These are phyloP conservation scores for Flaveria bidentis DNA, from an alignment of 129 eudicot genomes.

Conservation along the genomic window DNA sequence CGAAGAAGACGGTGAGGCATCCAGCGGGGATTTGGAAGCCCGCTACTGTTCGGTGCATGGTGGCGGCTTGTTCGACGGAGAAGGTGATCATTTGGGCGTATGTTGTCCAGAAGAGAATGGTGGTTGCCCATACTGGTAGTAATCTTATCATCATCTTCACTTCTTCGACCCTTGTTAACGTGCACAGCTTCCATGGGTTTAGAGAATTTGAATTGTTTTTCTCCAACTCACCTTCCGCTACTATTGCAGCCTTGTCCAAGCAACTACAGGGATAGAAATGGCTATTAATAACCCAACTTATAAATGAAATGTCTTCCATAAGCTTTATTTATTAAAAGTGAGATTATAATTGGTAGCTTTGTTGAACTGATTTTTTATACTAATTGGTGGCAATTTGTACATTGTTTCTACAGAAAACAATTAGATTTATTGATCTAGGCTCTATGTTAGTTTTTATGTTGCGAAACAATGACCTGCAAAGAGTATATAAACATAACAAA, in stretches of 20 bases:
- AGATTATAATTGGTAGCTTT: too few relatives aligned
- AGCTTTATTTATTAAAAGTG: too few relatives aligned
- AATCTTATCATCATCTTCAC: slow-evolving; percentile 86
- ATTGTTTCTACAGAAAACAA: too few relatives aligned
- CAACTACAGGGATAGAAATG: slow-evolving; percentile 34
- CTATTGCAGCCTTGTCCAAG: slow-evolving; percentile 97
- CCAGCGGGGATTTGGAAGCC: slow-evolving; percentile 91
- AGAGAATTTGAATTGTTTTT: slow-evolving; percentile 21
- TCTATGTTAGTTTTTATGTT: too few relatives aligned
- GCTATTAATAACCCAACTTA: background rate
- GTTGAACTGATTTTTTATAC: too few relatives aligned
- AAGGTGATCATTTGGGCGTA: slow-evolving; percentile 97
- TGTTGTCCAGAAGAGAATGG: slow-evolving; percentile 90
- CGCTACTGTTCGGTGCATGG: slow-evolving; percentile 70
- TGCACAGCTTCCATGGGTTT: slow-evolving; percentile 91
- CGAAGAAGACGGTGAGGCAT: slow-evolving; percentile 92
- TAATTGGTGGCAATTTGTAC: too few relatives aligned
- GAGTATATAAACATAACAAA: too few relatives aligned
- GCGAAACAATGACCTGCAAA: too few relatives aligned
- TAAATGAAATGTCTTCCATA: background rate
- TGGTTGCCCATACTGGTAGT: slow-evolving; percentile 93
- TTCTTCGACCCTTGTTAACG: slow-evolving; percentile 90
- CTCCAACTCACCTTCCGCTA: slow-evolving; percentile 63
- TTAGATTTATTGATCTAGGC: too few relatives aligned
- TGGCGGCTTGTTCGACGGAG: slow-evolving; percentile 91